Evolutionary conservation across 2,329 filamentous ascomycete species (phyloP).

Genomic region (Colletotrichum tanaceti): DNA sequence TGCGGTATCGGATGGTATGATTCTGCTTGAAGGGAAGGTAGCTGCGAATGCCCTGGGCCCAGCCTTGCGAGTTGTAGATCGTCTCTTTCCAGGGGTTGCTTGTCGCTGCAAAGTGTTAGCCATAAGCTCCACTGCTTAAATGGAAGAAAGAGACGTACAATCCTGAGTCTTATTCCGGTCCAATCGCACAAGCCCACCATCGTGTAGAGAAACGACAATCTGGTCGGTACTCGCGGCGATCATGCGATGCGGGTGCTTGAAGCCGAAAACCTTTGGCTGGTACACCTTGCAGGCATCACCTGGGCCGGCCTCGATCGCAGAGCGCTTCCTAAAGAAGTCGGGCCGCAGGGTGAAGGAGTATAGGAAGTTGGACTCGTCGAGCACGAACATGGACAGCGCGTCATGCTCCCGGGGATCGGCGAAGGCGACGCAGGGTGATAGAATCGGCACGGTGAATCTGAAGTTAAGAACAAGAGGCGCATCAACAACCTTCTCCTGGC

Average conservation of each 20-base stretch:
- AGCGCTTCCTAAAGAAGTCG: slow-evolving; percentile 80
- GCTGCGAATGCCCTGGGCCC: slow-evolving; percentile 74
- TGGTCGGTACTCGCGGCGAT: slow-evolving; percentile 78
- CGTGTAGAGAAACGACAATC: slow-evolving; percentile 82
- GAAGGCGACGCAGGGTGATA: slow-evolving; percentile 82
- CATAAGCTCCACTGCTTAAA: background rate
- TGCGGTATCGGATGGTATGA: slow-evolving; percentile 72
- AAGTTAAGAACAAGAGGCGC: slow-evolving; percentile 82
- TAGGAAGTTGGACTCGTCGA: slow-evolving; percentile 82
- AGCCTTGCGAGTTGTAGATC: slow-evolving; percentile 79
- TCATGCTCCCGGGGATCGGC: slow-evolving; percentile 84
- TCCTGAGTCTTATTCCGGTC: slow-evolving; percentile 66
- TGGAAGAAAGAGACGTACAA: slow-evolving; percentile 51
- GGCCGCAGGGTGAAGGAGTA: slow-evolving; percentile 86
- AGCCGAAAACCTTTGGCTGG: slow-evolving; percentile 77
- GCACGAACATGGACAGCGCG: slow-evolving; percentile 80
- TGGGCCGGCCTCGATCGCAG: slow-evolving; percentile 78
- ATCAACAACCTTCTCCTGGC: slow-evolving; percentile 72
- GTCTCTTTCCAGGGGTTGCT: slow-evolving; percentile 73
- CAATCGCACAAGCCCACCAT: slow-evolving; percentile 80
- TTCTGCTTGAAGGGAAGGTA: slow-evolving; percentile 75
- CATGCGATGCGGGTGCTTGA: slow-evolving; percentile 84
- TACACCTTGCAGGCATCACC: slow-evolving; percentile 81
- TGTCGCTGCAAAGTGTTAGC: slow-evolving; percentile 46
- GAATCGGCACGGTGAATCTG: slow-evolving; percentile 78